Evolutionary conservation across 495 filamentous ascomycete species (phyloP).

Genomic region (Aspergillus conjunctus): DNA sequence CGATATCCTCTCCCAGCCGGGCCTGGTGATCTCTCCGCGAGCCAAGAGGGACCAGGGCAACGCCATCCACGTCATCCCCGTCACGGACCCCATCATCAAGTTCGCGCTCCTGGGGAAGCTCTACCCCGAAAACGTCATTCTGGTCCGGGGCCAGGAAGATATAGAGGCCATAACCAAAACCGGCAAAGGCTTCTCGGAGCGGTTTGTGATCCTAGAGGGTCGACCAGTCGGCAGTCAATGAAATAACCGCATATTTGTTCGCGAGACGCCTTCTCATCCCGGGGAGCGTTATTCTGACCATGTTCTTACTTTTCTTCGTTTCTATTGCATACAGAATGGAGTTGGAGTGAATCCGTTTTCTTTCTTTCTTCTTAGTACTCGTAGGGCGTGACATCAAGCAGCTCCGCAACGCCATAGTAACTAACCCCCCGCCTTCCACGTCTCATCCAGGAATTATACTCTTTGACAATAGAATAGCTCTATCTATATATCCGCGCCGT

Average conservation of each 20-base stretch:
- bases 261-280: background rate
- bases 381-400: background rate
- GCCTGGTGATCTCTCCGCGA: constrained; percentile 4
- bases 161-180: constrained; percentile 10
- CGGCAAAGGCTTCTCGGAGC: constrained; percentile 12
- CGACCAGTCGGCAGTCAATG: background rate
- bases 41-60: background rate
- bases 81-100: constrained; percentile 12
- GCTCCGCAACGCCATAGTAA: background rate
- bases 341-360: background rate
- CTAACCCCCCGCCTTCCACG: too few species aligned
- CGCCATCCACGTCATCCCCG: constrained; percentile 9
- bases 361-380: constrained; percentile 2
- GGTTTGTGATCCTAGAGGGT: constrained; percentile 10
- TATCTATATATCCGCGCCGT: constrained; percentile 11
- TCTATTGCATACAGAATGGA: constrained; percentile 7
- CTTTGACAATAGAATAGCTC: too few species aligned
- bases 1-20: constrained; percentile 9
- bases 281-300: background rate
- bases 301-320: too few species aligned
- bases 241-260: background rate
- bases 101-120: constrained; percentile 8
- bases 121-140: constrained; percentile 12
- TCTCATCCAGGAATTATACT: too few species aligned
- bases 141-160: constrained; percentile 5